phyloP scores from a whole-genome alignment of 805 yeast genomes.

The Cyberlindnera xylosilytica region DNA sequence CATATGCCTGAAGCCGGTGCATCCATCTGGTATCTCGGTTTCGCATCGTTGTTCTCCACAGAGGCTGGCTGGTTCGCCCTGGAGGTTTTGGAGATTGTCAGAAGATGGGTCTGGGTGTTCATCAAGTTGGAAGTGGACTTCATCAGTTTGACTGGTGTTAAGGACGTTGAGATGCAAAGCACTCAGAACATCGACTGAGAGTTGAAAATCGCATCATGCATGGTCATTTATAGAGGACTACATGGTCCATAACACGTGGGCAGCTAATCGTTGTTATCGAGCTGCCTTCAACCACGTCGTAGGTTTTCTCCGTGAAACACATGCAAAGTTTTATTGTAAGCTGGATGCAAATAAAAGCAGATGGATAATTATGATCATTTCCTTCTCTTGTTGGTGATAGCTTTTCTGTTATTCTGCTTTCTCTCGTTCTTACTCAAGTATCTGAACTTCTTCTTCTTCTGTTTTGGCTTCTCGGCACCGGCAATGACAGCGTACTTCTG shows the following conservation, averaged over 20 bases:
- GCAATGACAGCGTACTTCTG: constrained; percentile 70
- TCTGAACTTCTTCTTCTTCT: constrained; percentile 78
- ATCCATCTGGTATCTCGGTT: constrained; percentile 6
- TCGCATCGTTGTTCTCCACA: constrained; percentile 20
- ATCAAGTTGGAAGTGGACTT: constrained; percentile 77
- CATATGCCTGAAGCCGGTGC: constrained; percentile 4
- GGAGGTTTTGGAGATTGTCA: constrained; percentile 69
- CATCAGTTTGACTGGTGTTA: constrained; percentile 5
- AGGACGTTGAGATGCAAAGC: constrained; percentile 14
- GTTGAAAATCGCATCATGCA: too few species aligned
- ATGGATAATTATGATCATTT: not conserved
- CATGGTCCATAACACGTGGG: too few species aligned
- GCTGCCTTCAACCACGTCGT: not conserved
- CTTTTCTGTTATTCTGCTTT: constrained; percentile 51
- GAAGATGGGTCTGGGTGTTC: constrained; percentile 90
- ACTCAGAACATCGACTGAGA: not conserved
- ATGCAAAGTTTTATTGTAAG: too few species aligned
- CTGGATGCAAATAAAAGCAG: too few species aligned
- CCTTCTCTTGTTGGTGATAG: constrained; percentile 35
- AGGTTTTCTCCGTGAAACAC: not conserved
- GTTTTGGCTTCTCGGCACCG: constrained; percentile 26
- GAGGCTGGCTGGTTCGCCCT: constrained; percentile 64
- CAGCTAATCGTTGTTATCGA: too few species aligned
- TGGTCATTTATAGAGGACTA: too few species aligned
- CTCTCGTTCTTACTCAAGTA: constrained; percentile 83